These are phyloP conservation scores for Fusarium temperatum DNA, from an alignment of 2,329 filamentous ascomycete genomes.

Conservation along the genomic window DNA sequence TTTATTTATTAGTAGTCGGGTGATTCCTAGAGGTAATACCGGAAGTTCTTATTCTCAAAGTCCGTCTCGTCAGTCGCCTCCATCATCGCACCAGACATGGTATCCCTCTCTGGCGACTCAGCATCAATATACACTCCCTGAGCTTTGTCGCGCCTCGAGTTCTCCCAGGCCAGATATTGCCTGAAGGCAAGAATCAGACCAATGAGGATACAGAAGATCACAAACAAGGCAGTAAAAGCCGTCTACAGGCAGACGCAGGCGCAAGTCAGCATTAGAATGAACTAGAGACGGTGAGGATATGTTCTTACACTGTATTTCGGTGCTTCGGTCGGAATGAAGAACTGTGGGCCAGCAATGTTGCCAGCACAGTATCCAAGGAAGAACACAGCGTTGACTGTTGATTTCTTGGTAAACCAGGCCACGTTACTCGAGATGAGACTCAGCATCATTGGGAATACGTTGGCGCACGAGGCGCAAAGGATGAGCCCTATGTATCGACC, in stretches of 20 bases:
- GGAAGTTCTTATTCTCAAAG: background rate
- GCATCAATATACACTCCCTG: background rate
- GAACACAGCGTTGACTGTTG: background rate
- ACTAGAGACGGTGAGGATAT: accelerated
- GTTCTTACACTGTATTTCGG: background rate
- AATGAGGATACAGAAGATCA: background rate
- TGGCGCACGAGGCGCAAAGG: background rate
- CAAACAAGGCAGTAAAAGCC: background rate
- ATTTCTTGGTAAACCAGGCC: background rate
- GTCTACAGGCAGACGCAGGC: background rate
- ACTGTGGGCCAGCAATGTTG: background rate
- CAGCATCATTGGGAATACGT: background rate
- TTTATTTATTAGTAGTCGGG: background rate
- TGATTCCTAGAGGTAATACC: background rate
- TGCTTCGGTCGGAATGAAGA: background rate
- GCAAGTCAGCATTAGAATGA: accelerated
- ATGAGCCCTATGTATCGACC: background rate
- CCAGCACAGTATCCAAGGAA: background rate
- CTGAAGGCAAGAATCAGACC: background rate
- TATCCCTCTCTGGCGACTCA: background rate
- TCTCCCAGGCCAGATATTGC: background rate
- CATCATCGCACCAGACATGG: background rate
- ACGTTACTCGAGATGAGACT: background rate
- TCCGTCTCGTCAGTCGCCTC: background rate
- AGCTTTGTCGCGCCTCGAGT: background rate